Evolutionary conservation across 352 stramenopile genomes (phyloP).

Genomic region (Phytophthora ohioensis): DNA sequence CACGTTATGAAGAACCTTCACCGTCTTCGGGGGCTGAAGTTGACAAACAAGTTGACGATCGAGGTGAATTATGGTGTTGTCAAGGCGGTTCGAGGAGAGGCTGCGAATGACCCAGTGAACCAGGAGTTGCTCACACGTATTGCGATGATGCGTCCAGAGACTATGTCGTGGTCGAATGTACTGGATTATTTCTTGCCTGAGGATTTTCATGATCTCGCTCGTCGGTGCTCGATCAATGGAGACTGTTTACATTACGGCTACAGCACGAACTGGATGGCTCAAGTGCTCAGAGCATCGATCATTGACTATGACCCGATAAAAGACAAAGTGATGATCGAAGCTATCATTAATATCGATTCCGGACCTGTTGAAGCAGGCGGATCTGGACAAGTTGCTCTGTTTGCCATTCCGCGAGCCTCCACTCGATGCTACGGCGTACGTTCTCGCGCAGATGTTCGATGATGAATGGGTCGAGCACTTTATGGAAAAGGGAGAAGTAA

Average conservation of each 20-base stretch:
- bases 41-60: constrained; percentile 23
- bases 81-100: constrained; percentile 27
- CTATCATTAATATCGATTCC: constrained; percentile 3
- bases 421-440: constrained; percentile 26
- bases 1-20: constrained; percentile 26
- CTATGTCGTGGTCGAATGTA: constrained; percentile 40
- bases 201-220: constrained; percentile 44
- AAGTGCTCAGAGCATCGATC: constrained; percentile 31
- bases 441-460: constrained; percentile 10
- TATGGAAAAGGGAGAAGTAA: constrained; percentile 19
- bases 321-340: constrained; percentile 2
- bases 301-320: constrained; percentile 20
- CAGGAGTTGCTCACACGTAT: constrained; percentile 28
- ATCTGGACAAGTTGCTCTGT: constrained; percentile 31
- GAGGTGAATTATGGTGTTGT: constrained; percentile 34
- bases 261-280: constrained; percentile 38
- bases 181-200: constrained; percentile 30
- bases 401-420: constrained; percentile 25
- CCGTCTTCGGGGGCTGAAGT: constrained; percentile 30
- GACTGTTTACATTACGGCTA: constrained; percentile 39
- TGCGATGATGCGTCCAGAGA: constrained; percentile 24
- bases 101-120: constrained; percentile 7
- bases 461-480: constrained; percentile 39
- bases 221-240: constrained; percentile 25
- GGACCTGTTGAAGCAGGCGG: constrained; percentile 1